phyloP scores from a whole-genome alignment of 768 basidiomycete species.

The Boletus pseudo-olivaceus region DNA sequence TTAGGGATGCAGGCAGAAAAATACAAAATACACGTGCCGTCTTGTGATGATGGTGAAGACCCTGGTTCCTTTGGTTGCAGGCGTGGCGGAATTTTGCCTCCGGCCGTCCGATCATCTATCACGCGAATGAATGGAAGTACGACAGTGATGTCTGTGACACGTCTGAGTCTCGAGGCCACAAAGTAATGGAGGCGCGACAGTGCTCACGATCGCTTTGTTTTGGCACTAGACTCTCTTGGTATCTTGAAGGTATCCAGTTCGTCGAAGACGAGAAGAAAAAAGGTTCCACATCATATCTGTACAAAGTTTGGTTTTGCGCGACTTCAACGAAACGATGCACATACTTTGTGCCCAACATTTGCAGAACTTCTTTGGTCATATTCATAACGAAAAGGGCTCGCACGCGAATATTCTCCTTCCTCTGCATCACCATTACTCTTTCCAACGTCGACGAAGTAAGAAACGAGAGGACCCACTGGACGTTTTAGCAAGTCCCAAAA shows the following conservation, averaged over 20 bases:
- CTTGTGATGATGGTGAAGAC: neutral
- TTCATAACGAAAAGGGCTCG: constrained; percentile 50
- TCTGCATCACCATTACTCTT: constrained; percentile 10
- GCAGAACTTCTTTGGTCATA: constrained; percentile 47
- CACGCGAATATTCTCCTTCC: constrained; percentile 38
- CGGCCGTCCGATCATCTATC: constrained; percentile 14
- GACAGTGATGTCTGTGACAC: constrained; percentile 49
- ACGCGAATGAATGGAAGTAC: constrained; percentile 50
- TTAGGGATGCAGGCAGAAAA: neutral
- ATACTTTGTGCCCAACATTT: constrained; percentile 56
- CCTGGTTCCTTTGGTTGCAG: neutral
- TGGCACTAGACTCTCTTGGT: constrained; percentile 44
- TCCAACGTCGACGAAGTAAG: neutral
- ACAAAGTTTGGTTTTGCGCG: neutral
- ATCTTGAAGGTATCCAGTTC: constrained; percentile 68
- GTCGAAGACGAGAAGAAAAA: constrained; percentile 63
- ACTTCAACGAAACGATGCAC: neutral
- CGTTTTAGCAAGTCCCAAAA: constrained; percentile 36
- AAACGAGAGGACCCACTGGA: constrained; percentile 31
- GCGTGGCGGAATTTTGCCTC: neutral
- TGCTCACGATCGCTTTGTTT: constrained; percentile 51
- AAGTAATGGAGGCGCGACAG: constrained; percentile 24
- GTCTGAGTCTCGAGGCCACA: neutral
- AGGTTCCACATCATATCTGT: constrained; percentile 53
- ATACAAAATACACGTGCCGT: constrained; percentile 2